Percentiles rank a stretch among this genome's conserved stretches.
Evolutionary conservation across 1,139 yeast genomes (phyloP).

Genomic region (Yamadazyma diddensiae): DNA sequence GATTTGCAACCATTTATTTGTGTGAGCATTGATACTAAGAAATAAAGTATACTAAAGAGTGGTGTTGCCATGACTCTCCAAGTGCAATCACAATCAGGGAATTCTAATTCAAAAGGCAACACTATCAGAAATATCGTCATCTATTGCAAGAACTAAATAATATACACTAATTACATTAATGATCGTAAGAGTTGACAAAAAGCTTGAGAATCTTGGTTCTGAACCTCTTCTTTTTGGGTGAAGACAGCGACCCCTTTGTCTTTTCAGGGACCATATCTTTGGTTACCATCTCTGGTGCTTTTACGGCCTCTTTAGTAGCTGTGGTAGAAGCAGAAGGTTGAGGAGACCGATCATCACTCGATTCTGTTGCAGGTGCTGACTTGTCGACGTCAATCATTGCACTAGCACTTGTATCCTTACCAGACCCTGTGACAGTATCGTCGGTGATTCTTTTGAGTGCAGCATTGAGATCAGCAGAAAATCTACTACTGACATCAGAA

Average conservation of each 20-base stretch:
- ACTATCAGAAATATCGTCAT: too few species aligned
- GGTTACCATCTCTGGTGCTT: constrained; percentile 2
- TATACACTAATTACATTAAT: constrained; percentile 2
- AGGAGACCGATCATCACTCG: constrained; percentile 12
- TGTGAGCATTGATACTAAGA: too few species aligned
- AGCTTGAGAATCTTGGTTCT: constrained; percentile 34
- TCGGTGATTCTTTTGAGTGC: constrained; percentile 14
- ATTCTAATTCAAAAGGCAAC: too few species aligned
- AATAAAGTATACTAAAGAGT: too few species aligned
- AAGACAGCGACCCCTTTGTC: neutral
- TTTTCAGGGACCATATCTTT: neutral
- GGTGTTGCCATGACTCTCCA: too few species aligned
- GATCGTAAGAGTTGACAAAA: constrained; percentile 34
- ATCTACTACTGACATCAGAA: constrained; percentile 14
- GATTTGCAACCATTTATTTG: too few species aligned
- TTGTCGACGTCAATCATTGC: constrained; percentile 1
- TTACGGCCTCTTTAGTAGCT: constrained; percentile 9
- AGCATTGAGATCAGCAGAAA: constrained; percentile 16
- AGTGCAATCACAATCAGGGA: too few species aligned
- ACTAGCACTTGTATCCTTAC: constrained; percentile 1
- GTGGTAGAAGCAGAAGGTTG: constrained; percentile 13
- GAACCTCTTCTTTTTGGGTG: constrained; percentile 19
- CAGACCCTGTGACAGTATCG: constrained; percentile 4
- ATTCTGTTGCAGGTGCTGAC: constrained; percentile 9
- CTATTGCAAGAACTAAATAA: too few species aligned